phyloP scores from a whole-genome alignment of 1,284 basidiomycete species.

The Leucoagaricus sp. region DNA sequence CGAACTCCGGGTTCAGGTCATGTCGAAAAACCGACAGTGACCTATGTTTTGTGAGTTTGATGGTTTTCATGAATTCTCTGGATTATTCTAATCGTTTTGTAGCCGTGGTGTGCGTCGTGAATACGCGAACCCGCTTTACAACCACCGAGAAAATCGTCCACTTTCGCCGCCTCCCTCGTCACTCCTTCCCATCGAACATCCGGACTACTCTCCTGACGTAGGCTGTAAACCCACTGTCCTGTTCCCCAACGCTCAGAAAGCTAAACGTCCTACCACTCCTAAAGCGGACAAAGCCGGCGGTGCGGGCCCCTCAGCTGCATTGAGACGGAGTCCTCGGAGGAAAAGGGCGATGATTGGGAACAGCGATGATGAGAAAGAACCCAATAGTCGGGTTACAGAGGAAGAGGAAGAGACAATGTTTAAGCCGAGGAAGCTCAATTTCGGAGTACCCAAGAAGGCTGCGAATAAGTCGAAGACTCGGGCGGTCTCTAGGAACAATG shows the following conservation, averaged over 20 bases:
- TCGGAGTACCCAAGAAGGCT: slow-evolving; percentile 6
- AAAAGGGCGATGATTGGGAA: background rate
- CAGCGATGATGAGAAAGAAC: slow-evolving; percentile 3
- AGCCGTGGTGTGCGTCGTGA: slow-evolving; percentile 55
- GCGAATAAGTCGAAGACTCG: background rate
- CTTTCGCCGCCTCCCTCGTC: slow-evolving; percentile 43
- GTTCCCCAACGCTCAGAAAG: slow-evolving; percentile 40
- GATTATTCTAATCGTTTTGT: background rate
- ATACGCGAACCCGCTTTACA: slow-evolving; percentile 53
- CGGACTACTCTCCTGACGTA: slow-evolving; percentile 51
- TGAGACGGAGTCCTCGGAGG: slow-evolving; percentile 12
- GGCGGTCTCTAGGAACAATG: too few relatives aligned
- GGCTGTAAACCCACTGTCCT: slow-evolving; percentile 49
- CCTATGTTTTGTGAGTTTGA: slow-evolving; percentile 60
- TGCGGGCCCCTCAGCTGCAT: background rate
- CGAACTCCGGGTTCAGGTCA: slow-evolving; percentile 20
- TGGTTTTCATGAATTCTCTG: background rate
- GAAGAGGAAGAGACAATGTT: background rate
- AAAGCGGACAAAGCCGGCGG: background rate
- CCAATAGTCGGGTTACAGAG: background rate
- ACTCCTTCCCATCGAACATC: slow-evolving; percentile 47
- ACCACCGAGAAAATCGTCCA: slow-evolving; percentile 38
- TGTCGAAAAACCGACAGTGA: slow-evolving; percentile 50
- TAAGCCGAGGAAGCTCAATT: slow-evolving; percentile 12
- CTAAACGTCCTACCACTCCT: background rate